phyloP scores from a whole-genome alignment of 1,284 basidiomycete genomes.

The Tilletia walkeri region DNA sequence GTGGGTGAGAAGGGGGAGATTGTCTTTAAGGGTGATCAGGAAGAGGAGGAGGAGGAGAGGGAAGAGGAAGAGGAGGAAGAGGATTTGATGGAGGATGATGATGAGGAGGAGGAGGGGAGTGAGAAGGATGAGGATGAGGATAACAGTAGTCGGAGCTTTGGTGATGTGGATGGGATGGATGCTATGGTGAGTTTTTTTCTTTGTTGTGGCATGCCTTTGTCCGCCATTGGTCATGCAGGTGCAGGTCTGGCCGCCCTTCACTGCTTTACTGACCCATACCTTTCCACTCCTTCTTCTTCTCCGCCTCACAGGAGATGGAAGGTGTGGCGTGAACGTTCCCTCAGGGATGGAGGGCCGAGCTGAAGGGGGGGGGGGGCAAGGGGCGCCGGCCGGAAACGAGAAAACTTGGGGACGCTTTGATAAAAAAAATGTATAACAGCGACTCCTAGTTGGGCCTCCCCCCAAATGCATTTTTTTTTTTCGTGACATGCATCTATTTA shows the following conservation, averaged over 20 bases:
- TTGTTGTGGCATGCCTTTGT: too few relatives aligned
- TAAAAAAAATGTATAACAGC: too few relatives aligned
- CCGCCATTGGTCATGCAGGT: too few relatives aligned
- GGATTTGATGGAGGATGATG: neutral
- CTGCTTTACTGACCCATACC: too few relatives aligned
- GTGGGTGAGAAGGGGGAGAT: neutral
- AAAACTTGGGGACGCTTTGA: too few relatives aligned
- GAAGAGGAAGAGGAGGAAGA: conserved; percentile 13
- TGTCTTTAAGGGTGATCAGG: neutral
- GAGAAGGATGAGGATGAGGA: conserved; percentile 14
- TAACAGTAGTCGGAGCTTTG: conserved; percentile 18
- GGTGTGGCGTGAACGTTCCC: neutral
- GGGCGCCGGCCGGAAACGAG: too few relatives aligned
- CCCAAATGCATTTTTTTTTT: too few relatives aligned
- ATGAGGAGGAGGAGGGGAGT: conserved; percentile 18
- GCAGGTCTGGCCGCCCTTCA: too few relatives aligned
- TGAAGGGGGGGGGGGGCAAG: too few relatives aligned
- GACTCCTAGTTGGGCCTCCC: too few relatives aligned
- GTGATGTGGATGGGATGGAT: conserved; percentile 17
- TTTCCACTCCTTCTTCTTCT: neutral
- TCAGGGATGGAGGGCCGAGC: too few relatives aligned
- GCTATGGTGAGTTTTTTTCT: conserved; percentile 15
- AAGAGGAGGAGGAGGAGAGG: conserved; percentile 15
- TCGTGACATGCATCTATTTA: too few relatives aligned
- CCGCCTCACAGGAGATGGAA: conserved; percentile 4